These are phyloP conservation scores for Cladosporium sp. DNA, from an alignment of 2,329 filamentous ascomycete species.

Conservation along the genomic window DNA sequence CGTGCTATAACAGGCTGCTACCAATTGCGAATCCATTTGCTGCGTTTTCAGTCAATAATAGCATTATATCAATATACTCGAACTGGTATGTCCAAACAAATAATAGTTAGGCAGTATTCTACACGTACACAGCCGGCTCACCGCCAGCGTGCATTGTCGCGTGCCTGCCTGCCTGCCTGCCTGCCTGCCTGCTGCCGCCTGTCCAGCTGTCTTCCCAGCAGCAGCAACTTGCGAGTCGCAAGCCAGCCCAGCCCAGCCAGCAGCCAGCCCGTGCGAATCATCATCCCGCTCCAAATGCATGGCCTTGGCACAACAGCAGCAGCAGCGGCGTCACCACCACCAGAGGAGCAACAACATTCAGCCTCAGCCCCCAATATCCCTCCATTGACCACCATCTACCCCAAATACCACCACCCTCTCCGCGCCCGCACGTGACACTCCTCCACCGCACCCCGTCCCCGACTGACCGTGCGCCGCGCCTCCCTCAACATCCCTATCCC, in stretches of 20 bases:
- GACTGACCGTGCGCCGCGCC: constrained; percentile 1
- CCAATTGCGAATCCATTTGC: background rate
- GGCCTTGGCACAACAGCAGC: constrained; percentile 1
- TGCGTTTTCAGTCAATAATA: background rate
- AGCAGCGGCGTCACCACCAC: background rate
- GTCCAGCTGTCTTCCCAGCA: background rate
- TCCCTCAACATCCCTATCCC: constrained; percentile 10
- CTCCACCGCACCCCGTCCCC: background rate
- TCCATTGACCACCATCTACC: constrained; percentile 14
- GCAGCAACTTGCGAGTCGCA: background rate
- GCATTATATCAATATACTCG: background rate
- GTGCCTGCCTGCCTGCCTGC: background rate
- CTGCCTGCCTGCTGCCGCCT: background rate
- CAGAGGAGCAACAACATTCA: background rate
- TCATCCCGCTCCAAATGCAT: constrained; percentile 2
- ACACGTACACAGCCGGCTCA: background rate
- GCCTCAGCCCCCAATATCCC: background rate
- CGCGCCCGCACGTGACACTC: constrained; percentile 14
- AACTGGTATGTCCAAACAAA: background rate
- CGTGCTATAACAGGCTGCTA: background rate
- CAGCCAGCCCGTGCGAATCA: constrained; percentile 1
- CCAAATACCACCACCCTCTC: background rate
- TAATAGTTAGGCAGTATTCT: background rate
- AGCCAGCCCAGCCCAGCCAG: background rate
- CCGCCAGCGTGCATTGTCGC: background rate